Base-by-base conservation (phyloP, 2,329 filamentous ascomycete species). In the Sporothrix phasma region DNA sequence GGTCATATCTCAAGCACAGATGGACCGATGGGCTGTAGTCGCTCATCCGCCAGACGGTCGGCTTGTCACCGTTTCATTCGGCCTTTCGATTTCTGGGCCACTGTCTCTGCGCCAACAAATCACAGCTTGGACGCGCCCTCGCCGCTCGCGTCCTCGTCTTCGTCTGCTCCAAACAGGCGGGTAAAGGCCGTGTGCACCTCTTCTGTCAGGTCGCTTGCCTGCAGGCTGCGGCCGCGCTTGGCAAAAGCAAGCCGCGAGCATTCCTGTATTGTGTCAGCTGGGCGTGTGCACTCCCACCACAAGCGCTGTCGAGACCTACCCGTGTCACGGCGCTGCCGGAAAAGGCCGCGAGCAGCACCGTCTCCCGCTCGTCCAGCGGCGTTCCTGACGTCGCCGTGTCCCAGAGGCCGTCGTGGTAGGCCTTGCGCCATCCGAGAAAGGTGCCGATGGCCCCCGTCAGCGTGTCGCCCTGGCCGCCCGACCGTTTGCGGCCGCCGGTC, bases 381-480 rank as follows among this genome's bases (percentile, higher is more conserved):
- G 24, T n/a, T n/a, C 29, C 24, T 43, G 62, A 3, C 62, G 77
- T 76, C 17, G 79, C 75, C 66, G 84, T 80, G 8, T 84, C 86
- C 93, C 93, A 97, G 3, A 97, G 75, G 31, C 81, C 81, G 65
- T 96, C 89, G 62, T 91, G 79, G 74, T 99, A 99, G 24, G 91
- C 91, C 73, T 87, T 87, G 66, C 93, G 82, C 87, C 93, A 99
- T 1, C 85, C 92, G 68, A 97, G 76, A 69, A 99, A 85, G 3
- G 94, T 97, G 1, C 89, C 94, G 68, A 99, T 78, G 39, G 87
- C 87, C 1, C 94, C 94, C 0, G 94, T 97, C 68, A 99, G 78
- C 3, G 94, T 97, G 76, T 99, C 94, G 1, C 94, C 94, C 76
- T 99, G 94, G 0, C 94, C 94, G 56, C 93, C 94, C 65, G 90